Evolutionary conservation across 345 rosid genomes (phyloP), one percentile per base, ranked within the genome.

Genomic region (Gossypium turneri): DNA sequence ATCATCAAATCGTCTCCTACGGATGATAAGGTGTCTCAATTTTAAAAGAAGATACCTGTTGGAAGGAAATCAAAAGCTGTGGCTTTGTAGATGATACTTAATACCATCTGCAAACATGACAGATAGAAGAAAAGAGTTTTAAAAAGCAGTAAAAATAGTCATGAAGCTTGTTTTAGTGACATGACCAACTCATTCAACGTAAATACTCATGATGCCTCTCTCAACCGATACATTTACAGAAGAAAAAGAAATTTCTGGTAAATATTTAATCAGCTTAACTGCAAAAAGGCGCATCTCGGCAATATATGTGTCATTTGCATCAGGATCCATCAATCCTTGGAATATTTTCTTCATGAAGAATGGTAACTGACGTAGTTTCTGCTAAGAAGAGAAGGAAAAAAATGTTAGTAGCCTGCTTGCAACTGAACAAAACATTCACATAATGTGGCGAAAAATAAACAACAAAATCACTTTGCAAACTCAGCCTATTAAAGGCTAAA

Each of bases 261-360:
- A 50, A 27, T 11, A 52, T 67, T 52, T 64, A 72, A 70, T 20
- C 70, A 74, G 81, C 90, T 83, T 85, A 90, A 90, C 98, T 73
- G 92, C 96, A 80, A 90, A 78, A 75, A 90, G 77, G 71, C 94
- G 93, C 73, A 89, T 86, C 81, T 89, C 93, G 20, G 79, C 78
- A 78, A 90, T 80, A 77, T 83, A 81, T 11, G 85, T 77, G 51
- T 77, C 78, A 67, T 83, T 83, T 8, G 81, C 70, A 83, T 92
- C 96, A 16, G 98, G 93, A 87, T 94, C 96, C 94, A 94, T 89
- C 81, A 94, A 77, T 50, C 79, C 85, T 61, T 69, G 81, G 60
- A 94, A 83, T 53, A 84, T 79, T 75, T 92, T 90, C 88, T 89
- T 94, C 75, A 92, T 75, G 47, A 89, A 82, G 16, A 87, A 83